Conservation (phyloP, 441 rosid species). For the Omphalea diandra region DNA sequence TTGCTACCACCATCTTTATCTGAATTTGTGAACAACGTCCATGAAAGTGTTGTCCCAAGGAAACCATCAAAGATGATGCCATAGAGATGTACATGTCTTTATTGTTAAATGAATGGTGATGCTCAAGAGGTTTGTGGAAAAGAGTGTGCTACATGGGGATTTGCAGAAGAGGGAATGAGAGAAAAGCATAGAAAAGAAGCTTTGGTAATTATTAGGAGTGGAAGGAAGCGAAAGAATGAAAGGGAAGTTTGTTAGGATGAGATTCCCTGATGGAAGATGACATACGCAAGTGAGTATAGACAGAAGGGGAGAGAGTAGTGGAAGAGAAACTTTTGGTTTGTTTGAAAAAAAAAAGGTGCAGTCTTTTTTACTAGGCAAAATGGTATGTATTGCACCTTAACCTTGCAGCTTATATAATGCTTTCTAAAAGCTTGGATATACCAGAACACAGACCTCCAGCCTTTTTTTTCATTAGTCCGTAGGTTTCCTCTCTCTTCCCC, state of each 20-base stretch:
- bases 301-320: background rate
- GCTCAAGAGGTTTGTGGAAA: slow-evolving; percentile 25
- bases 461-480: slow-evolving; percentile 49
- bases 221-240: slow-evolving; percentile 37
- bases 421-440: slow-evolving; percentile 71
- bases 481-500: slow-evolving; percentile 21
- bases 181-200: slow-evolving; percentile 39
- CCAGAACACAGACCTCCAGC: slow-evolving; percentile 22
- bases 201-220: slow-evolving; percentile 40
- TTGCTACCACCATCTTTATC: slow-evolving; percentile 4
- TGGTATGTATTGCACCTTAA: slow-evolving; percentile 50
- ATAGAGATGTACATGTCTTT: slow-evolving; percentile 12
- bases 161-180: slow-evolving; percentile 34
- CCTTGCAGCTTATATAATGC: slow-evolving; percentile 43
- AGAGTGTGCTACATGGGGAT: slow-evolving; percentile 34
- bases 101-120: slow-evolving; percentile 9
- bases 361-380: slow-evolving; percentile 48
- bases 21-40: slow-evolving; percentile 11
- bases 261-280: slow-evolving; percentile 57
- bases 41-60: slow-evolving; percentile 3
- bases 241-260: slow-evolving; percentile 46
- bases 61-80: slow-evolving; percentile 15
- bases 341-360: slow-evolving; percentile 31
- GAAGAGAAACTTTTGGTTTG: slow-evolving; percentile 55
- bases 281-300: slow-evolving; percentile 32